A percentile compares a stretch with the other conserved stretches of the same genome.
These are phyloP conservation scores for Clausena lansium DNA, from an alignment of 345 rosid species.

Conservation along the genomic window DNA sequence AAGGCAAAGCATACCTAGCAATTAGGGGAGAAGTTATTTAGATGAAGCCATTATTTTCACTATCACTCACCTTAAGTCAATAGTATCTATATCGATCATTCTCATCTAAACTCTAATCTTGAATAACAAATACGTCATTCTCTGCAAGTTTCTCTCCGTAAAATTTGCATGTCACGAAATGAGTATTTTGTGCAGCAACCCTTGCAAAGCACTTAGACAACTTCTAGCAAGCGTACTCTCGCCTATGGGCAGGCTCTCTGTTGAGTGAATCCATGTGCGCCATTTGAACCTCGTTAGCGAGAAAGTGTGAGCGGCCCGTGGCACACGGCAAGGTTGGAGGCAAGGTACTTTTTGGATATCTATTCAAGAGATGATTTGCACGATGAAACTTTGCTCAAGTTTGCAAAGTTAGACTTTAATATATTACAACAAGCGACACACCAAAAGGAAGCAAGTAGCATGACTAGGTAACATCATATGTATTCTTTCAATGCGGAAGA, in stretches of 20 bases:
- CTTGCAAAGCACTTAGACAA: too few relatives aligned
- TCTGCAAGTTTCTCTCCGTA: conserved; percentile 2
- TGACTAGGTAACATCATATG: too few relatives aligned
- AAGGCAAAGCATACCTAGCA: conserved; percentile 15
- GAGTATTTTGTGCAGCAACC: too few relatives aligned
- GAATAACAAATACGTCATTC: background rate
- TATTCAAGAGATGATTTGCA: background rate
- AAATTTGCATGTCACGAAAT: too few relatives aligned
- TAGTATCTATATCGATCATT: background rate
- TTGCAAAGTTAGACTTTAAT: conserved; percentile 30
- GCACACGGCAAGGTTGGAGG: conserved; percentile 18
- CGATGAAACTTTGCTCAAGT: background rate
- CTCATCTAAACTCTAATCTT: background rate
- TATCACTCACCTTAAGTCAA: background rate
- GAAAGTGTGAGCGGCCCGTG: too few relatives aligned
- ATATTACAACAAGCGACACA: conserved; percentile 9
- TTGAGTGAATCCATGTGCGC: too few relatives aligned
- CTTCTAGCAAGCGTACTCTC: too few relatives aligned
- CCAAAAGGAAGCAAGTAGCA: conserved; percentile 20
- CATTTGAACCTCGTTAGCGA: too few relatives aligned
- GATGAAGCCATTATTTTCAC: conserved; percentile 23
- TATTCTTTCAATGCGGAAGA: too few relatives aligned
- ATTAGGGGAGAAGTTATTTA: conserved; percentile 14
- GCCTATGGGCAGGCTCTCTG: too few relatives aligned
- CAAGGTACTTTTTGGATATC: background rate